These are phyloP conservation scores for Paraurostyla sp. DNA, from an alignment of 73 alveolate species.

Conservation along the genomic window DNA sequence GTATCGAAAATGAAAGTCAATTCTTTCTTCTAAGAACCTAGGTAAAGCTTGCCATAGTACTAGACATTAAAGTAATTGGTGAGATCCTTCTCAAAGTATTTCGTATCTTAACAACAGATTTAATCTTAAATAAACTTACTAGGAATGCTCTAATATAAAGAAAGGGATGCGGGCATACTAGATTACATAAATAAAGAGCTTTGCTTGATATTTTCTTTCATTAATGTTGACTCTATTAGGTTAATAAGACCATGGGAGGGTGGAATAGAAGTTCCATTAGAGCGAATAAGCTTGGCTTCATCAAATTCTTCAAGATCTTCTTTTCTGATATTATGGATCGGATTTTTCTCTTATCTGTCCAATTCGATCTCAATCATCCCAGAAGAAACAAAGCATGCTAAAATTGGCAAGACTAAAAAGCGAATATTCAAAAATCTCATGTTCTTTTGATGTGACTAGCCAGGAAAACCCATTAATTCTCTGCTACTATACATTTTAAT, in stretches of 20 bases:
- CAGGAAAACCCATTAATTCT: too few relatives aligned
- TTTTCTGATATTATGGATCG: not conserved
- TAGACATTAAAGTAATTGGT: constrained; percentile 79
- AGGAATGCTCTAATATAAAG: not conserved
- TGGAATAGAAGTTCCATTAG: not conserved
- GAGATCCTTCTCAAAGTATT: constrained; percentile 62
- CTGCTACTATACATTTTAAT: too few relatives aligned
- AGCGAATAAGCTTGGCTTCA: not conserved
- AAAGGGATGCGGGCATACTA: not conserved
- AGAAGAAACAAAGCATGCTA: too few relatives aligned
- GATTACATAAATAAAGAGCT: not conserved
- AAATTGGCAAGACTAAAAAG: too few relatives aligned
- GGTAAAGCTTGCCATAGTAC: constrained; percentile 82
- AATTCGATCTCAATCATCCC: too few relatives aligned
- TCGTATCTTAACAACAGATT: not conserved
- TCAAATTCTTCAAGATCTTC: not conserved
- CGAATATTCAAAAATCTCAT: too few relatives aligned
- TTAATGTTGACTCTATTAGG: not conserved
- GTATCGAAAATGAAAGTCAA: constrained; percentile 90
- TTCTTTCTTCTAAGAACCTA: constrained; percentile 80
- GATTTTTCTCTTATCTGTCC: constrained; percentile 9
- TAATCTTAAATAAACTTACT: not conserved
- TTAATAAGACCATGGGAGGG: not conserved
- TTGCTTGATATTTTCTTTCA: not conserved
- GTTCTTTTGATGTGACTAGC: too few relatives aligned